phyloP scores from a whole-genome alignment of 805 yeast species.

The Danielia reshetovae region DNA sequence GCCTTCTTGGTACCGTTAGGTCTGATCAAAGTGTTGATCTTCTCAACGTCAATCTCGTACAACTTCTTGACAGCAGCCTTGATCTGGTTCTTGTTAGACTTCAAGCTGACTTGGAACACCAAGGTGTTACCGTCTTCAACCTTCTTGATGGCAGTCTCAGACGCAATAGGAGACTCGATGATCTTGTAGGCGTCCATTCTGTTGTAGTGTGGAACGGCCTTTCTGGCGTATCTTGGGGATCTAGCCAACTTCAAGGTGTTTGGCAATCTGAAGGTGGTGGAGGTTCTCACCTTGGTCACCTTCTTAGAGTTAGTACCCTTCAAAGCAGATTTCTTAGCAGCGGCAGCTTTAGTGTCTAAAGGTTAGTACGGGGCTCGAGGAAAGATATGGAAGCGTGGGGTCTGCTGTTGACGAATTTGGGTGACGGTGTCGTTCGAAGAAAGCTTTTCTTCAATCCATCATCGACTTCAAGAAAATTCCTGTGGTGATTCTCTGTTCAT shows the following conservation, averaged over 20 bases:
- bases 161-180: constrained; percentile 90
- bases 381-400: neutral
- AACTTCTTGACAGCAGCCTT: constrained; percentile 97
- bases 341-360: constrained; percentile 71
- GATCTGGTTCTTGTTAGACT: constrained; percentile 98
- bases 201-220: constrained; percentile 95
- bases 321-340: constrained; percentile 98
- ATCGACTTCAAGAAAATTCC: no score
- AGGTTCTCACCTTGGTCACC: constrained; percentile 89
- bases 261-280: constrained; percentile 95
- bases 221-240: constrained; percentile 91
- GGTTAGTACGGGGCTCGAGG: constrained; percentile 22
- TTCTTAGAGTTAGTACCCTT: constrained; percentile 94
- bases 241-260: constrained; percentile 93
- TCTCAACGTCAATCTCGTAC: constrained; percentile 90
- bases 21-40: constrained; percentile 95
- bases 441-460: no score
- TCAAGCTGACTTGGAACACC: constrained; percentile 96
- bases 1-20: constrained; percentile 99
- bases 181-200: constrained; percentile 96
- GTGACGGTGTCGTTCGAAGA: no score
- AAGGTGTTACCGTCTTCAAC: constrained; percentile 99
- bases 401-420: neutral
- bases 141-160: constrained; percentile 99
- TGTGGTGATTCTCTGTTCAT: no score